Conservation (phyloP, 371 early-diverging fungal genomes). For the Zopfochytrium polystomum region DNA sequence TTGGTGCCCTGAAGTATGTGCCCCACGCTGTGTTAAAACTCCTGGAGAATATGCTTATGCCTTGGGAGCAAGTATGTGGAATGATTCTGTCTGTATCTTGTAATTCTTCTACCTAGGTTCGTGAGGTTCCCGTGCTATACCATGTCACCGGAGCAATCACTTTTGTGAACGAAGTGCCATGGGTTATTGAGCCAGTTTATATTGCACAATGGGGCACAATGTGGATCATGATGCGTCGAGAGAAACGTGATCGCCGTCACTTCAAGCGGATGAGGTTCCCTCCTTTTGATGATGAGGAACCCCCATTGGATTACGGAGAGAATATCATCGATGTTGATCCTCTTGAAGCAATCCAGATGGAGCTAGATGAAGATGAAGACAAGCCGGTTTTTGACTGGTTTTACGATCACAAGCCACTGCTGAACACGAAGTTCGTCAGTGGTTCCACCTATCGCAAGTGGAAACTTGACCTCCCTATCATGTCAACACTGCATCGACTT, state of each 20-base stretch:
- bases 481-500: conserved; percentile 91
- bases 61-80: conserved; percentile 88
- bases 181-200: conserved; percentile 93
- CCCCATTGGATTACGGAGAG: conserved; percentile 92
- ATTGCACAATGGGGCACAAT: conserved; percentile 98
- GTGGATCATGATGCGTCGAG: conserved; percentile 99
- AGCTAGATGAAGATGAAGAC: conserved; percentile 95
- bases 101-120: conserved; percentile 43
- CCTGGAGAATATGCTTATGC: conserved; percentile 99
- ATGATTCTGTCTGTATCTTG: background rate
- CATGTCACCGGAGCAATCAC: conserved; percentile 98
- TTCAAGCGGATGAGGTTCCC: conserved; percentile 98
- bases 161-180: conserved; percentile 94
- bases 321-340: conserved; percentile 97
- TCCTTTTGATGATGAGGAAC: conserved; percentile 98
- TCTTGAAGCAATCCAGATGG: conserved; percentile 97
- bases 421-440: conserved; percentile 79
- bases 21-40: conserved; percentile 98
- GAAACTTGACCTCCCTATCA: conserved; percentile 88
- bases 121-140: conserved; percentile 95
- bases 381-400: conserved; percentile 92
- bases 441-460: conserved; percentile 89
- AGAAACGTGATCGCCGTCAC: conserved; percentile 95
- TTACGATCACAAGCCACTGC: conserved; percentile 92
- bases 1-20: conserved; percentile 96